Evolutionary conservation across 2,329 filamentous ascomycete species (phyloP), one percentile per base, ranked within the genome.

Genomic region (Talaromyces funiculosus): DNA sequence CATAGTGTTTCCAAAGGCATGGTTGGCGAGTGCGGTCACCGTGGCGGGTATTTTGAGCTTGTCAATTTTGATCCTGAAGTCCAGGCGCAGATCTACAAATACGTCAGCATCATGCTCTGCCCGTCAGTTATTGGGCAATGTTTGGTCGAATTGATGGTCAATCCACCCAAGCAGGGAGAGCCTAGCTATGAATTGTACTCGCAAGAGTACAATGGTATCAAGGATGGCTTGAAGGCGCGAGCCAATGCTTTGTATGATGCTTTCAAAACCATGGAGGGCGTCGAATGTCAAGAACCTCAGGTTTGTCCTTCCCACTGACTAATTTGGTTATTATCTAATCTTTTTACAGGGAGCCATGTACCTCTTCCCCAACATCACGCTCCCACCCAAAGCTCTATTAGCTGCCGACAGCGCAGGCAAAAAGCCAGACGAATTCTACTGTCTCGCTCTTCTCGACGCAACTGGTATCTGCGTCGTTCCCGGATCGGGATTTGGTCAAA

Each of bases 1-100:
- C 93, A 99, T 82, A 93, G 89, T 69, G 84, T 95, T 60, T 96
- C 91, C 73, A 99, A 99, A 84, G 94, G 94, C 70, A 97, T 99
- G 92, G 90, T 97, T 8, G 94, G 94, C 72, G 94, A 99, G 81
- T 99, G 94, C 75, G 94, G 94, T 57, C 94, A 99, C 81, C 90
- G 94, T 65, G 94, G 93, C 68, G 94, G 94, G 59, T 99, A 96
- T 83, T 97, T 97, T 72, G 94, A 99, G 82, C 86, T 99, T 61
- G 85, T 92, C 62, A 90, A 90, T 67, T 97, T 99, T 75, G 86
- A 96, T 73, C 78, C 85, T 10, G 82, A 89, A 70, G 94, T 99
- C 66, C 88, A 90, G 71, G 90, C 88, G 66, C 88, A 97, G 80
- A 92, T 99, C 76, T 97, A 97, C 86, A 99, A 99, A 81, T 96